Base-by-base conservation (phyloP, 2,329 filamentous ascomycete species). In the Cercospora berteroae region DNA sequence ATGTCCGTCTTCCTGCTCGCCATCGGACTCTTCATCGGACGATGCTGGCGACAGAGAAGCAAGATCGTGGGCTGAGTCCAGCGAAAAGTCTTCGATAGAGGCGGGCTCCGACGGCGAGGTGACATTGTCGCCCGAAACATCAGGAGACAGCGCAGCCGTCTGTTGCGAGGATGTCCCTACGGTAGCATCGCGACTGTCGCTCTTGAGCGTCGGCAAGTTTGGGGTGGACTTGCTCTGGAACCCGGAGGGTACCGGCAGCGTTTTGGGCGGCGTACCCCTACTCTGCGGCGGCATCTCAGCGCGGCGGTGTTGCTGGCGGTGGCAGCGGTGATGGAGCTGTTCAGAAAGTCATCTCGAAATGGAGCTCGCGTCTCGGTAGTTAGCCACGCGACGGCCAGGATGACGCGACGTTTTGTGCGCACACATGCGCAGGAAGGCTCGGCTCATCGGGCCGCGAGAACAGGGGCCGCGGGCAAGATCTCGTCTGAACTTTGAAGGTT, bases 141-240 rank as follows among this genome's bases (percentile, higher is more conserved):
- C 67, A 44, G 69, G 67, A 25, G 69, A 72, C n/a, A 63, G 50
- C 48, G 58, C 42, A 60, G 39, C 36, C 65, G 62, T 5, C 39
- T 61, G 64, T 55, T 39, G 70, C 58, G 27, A 67, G 67, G 57
- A 56, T 64, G 20, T 67, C 69, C 52, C 64, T 66, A 65, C 66
- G 29, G 23, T 66, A 67, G 63, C 42, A 33, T 23, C 39, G 65
- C 33, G 79, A 77, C 59, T 70, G n/a, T 57, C 23, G 55, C 55
- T 57, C 27, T 31, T 73, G n/a, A 81, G 70, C 0, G 81, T 82
- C 1, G 82, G 79, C 1, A 83, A 75, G 64, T 83, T 82, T 5
- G 82, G 82, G 2, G 82, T 83, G 0, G 82, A 83, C 65, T 80
- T 80, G 36, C 82, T 83, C 64, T 82, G 80, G 64, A 81, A 76